Conservation (phyloP, 1,284 basidiomycete genomes). For the Caloboletus inedulis region DNA sequence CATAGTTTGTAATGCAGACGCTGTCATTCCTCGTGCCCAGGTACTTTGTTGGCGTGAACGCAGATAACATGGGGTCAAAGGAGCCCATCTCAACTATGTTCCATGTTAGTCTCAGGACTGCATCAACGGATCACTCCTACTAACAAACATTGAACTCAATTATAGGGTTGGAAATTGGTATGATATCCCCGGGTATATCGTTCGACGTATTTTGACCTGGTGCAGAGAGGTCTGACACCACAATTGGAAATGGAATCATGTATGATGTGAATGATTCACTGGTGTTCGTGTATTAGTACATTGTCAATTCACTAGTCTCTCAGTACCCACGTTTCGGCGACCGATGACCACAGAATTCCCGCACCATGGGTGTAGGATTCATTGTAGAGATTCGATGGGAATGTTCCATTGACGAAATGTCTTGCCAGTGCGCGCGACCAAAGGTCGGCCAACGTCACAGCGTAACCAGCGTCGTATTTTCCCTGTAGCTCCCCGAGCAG, state of each 20-base stretch:
- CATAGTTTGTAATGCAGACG: constrained; percentile 47
- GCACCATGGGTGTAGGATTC: constrained; percentile 35
- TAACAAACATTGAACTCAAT: constrained; percentile 47
- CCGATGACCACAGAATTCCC: constrained; percentile 35
- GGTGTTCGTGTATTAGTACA: background rate
- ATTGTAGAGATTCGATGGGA: constrained; percentile 30
- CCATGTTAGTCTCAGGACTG: constrained; percentile 4
- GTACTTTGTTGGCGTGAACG: constrained; percentile 42
- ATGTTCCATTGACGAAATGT: constrained; percentile 42
- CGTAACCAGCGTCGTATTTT: constrained; percentile 32
- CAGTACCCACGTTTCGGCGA: constrained; percentile 32
- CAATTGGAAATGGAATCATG: constrained; percentile 39
- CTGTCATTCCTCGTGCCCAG: constrained; percentile 44
- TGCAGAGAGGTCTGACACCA: constrained; percentile 30
- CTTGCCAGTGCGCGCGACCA: constrained; percentile 37
- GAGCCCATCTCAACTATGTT: constrained; percentile 42
- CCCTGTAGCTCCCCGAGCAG: constrained; percentile 32
- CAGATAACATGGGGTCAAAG: constrained; percentile 44
- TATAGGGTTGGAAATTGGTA: constrained; percentile 40
- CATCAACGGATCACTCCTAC: constrained; percentile 12
- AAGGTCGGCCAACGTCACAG: constrained; percentile 36
- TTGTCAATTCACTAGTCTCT: too few relatives aligned
- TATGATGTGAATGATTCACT: constrained; percentile 35
- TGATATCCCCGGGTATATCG: constrained; percentile 17
- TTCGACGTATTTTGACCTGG: constrained; percentile 28